Conservation (phyloP, 2,329 filamentous ascomycete species). For the Ophiostoma sp. region DNA sequence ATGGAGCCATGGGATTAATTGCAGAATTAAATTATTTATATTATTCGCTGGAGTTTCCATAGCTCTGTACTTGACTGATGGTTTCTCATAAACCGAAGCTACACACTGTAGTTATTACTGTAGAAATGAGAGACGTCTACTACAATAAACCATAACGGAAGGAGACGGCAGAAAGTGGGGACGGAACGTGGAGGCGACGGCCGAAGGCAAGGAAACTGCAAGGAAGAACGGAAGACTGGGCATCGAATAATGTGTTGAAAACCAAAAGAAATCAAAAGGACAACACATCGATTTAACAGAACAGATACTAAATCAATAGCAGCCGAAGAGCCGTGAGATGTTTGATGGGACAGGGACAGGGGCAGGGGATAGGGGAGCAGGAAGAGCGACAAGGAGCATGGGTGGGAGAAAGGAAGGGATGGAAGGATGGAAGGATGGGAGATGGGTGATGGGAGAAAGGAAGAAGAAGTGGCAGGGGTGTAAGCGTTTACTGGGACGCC, state of each 20-base stretch:
- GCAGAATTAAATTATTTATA: not conserved
- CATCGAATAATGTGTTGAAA: too few relatives aligned
- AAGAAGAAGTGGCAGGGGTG: not conserved
- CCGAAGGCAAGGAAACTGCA: not conserved
- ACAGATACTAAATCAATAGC: not conserved
- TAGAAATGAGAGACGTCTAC: not conserved
- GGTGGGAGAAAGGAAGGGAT: not conserved
- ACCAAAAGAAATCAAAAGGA: not conserved
- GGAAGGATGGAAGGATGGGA: not conserved
- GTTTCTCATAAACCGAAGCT: too few relatives aligned
- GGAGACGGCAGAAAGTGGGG: slow-evolving; percentile 11
- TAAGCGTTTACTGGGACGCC: not conserved
- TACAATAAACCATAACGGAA: not conserved
- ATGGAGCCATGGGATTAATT: not conserved
- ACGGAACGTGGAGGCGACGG: slow-evolving; percentile 18
- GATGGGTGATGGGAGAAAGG: not conserved
- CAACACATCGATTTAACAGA: not conserved
- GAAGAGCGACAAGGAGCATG: not conserved
- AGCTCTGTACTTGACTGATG: too few relatives aligned
- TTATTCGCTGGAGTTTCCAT: too few relatives aligned
- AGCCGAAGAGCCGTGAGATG: not conserved
- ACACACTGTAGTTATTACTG: too few relatives aligned
- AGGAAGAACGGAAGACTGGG: not conserved
- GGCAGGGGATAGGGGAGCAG: not conserved
- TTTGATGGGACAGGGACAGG: not conserved